Percentiles rank a stretch among this genome's conserved stretches.
Conservation (phyloP, 768 basidiomycete species). For the Mycena metata region DNA sequence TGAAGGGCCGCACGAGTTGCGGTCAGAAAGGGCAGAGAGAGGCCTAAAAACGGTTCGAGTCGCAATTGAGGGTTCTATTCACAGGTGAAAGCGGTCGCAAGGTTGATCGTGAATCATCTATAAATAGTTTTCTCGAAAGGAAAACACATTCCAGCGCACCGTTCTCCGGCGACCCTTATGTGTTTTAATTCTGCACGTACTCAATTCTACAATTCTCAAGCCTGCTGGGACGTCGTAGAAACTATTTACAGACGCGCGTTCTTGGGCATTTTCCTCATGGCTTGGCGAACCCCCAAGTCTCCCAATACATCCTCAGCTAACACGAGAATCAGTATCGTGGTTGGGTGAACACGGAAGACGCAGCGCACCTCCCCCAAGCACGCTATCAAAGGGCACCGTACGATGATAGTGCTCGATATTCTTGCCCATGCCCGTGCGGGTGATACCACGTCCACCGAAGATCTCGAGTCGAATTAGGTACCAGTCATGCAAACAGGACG, state of each 20-base stretch:
- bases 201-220: no score
- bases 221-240: no score
- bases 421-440: slow-evolving; percentile 78
- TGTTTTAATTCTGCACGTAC: no score
- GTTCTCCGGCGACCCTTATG: no score
- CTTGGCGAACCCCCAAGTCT: slow-evolving; percentile 73
- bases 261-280: slow-evolving; percentile 67
- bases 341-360: background rate
- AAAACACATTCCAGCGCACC: no score
- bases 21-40: background rate
- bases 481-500: background rate
- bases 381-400: slow-evolving; percentile 51
- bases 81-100: background rate
- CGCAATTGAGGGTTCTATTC: no score
- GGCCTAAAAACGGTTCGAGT: no score
- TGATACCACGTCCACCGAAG: slow-evolving; percentile 90
- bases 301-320: slow-evolving; percentile 71
- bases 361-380: slow-evolving; percentile 43
- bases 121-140: background rate
- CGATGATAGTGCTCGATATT: slow-evolving; percentile 64
- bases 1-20: background rate
- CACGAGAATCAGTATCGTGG: background rate
- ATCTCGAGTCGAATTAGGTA: slow-evolving; percentile 55
- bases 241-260: slow-evolving; percentile 58
- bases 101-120: background rate